These are phyloP conservation scores for Pestalotiopsis sp. DNA, from an alignment of 2,329 filamentous ascomycete species.

Conservation along the genomic window DNA sequence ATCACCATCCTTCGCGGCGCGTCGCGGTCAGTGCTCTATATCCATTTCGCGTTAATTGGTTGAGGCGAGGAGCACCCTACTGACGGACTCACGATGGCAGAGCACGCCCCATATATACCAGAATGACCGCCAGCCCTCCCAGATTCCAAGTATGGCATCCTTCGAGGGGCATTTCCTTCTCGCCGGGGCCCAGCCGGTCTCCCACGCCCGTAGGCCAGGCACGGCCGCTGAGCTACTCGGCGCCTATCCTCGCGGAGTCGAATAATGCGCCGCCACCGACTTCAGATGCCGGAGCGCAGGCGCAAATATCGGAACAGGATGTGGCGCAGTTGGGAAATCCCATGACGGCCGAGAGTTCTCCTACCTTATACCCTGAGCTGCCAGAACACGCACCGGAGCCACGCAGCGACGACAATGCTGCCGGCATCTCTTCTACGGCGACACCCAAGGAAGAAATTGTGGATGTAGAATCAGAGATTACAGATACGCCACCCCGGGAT, in stretches of 20 bases:
- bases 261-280: background rate
- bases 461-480: slow-evolving; percentile 10
- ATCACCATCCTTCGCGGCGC: background rate
- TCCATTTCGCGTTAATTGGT: slow-evolving; percentile 11
- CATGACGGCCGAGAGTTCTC: background rate
- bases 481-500: slow-evolving; percentile 19
- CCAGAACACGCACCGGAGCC: background rate
- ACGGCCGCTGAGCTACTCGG: slow-evolving; percentile 16
- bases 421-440: background rate
- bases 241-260: slow-evolving; percentile 10
- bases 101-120: slow-evolving; percentile 15
- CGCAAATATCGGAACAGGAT: background rate
- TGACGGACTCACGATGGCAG: background rate
- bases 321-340: background rate
- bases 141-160: slow-evolving; percentile 35
- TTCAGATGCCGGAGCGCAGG: background rate
- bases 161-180: slow-evolving; percentile 34
- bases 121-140: slow-evolving; percentile 29
- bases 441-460: background rate
- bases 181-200: slow-evolving; percentile 15
- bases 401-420: background rate
- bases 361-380: background rate
- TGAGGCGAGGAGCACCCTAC: background rate
- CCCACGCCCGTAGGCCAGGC: background rate
- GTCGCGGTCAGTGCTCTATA: background rate